These are phyloP conservation scores for Fusarium temperatum DNA, from an alignment of 2,329 filamentous ascomycete genomes.

Conservation along the genomic window DNA sequence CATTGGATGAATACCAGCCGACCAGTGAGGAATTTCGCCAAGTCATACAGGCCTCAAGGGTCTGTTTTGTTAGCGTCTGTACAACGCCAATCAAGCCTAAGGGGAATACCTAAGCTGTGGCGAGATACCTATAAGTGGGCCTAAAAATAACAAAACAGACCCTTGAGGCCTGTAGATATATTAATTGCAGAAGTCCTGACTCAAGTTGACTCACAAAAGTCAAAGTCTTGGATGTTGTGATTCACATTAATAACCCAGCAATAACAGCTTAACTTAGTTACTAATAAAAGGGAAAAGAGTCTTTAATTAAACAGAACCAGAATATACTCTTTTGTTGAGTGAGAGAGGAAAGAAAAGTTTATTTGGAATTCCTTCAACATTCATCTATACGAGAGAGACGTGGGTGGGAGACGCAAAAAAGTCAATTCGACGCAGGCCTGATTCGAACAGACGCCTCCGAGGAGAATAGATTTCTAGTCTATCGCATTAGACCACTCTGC, in stretches of 20 bases:
- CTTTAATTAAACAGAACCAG: too few relatives aligned
- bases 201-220: background rate
- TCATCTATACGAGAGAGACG: background rate
- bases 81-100: too few relatives aligned
- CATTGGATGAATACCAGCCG: background rate
- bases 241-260: constrained; percentile 2
- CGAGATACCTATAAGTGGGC: too few relatives aligned
- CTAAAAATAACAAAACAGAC: too few relatives aligned
- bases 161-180: too few relatives aligned
- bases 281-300: too few relatives aligned
- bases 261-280: background rate
- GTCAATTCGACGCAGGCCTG: constrained; percentile 38
- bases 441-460: constrained; percentile 44
- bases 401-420: background rate
- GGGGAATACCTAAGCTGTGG: too few relatives aligned
- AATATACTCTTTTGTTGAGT: too few relatives aligned
- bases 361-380: background rate
- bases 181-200: background rate
- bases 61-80: too few relatives aligned
- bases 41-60: too few relatives aligned
- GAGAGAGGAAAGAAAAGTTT: background rate
- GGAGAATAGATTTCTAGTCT: constrained; percentile 44
- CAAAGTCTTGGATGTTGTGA: background rate
- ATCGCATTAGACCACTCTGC: constrained; percentile 44
- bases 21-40: background rate